Conservation (phyloP, 495 filamentous ascomycete species). For the Parachaetomium inaequale region DNA sequence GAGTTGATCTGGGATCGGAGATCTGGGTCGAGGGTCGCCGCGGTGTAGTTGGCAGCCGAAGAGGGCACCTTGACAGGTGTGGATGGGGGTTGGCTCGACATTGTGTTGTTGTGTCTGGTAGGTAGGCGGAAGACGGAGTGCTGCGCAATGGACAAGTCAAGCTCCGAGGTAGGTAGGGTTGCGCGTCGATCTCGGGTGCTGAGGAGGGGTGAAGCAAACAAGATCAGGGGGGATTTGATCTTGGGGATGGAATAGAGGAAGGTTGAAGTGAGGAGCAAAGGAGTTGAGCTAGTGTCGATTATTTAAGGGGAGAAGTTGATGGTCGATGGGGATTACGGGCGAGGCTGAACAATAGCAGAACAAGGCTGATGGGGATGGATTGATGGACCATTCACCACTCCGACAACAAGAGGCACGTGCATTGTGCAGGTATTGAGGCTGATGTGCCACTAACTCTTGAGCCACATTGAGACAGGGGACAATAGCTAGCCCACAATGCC, state of each 20-base stretch:
- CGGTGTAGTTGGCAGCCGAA: constrained; percentile 47
- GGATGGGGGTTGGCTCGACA: constrained; percentile 42
- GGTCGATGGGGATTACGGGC: not conserved
- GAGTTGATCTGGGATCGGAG: constrained; percentile 53
- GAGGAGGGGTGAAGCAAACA: not conserved
- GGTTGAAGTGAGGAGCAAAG: not conserved
- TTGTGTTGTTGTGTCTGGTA: constrained; percentile 16
- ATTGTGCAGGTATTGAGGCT: not conserved
- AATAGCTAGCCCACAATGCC: too few species aligned
- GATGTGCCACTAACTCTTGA: not conserved
- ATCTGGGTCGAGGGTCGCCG: constrained; percentile 49
- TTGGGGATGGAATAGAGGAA: not conserved
- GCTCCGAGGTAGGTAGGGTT: not conserved
- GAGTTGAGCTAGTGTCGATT: not conserved
- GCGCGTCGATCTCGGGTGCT: not conserved
- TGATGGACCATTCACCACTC: not conserved
- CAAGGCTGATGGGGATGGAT: not conserved
- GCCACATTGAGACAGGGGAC: too few species aligned
- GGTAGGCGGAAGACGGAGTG: not conserved
- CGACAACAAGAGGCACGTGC: too few species aligned
- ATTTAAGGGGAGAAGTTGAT: not conserved
- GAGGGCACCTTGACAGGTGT: constrained; percentile 52
- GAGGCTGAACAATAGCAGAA: not conserved
- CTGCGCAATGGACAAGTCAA: not conserved
- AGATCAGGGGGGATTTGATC: not conserved